Base-by-base conservation (phyloP, 2,329 filamentous ascomycete genomes). In the Ascochyta pisi region DNA sequence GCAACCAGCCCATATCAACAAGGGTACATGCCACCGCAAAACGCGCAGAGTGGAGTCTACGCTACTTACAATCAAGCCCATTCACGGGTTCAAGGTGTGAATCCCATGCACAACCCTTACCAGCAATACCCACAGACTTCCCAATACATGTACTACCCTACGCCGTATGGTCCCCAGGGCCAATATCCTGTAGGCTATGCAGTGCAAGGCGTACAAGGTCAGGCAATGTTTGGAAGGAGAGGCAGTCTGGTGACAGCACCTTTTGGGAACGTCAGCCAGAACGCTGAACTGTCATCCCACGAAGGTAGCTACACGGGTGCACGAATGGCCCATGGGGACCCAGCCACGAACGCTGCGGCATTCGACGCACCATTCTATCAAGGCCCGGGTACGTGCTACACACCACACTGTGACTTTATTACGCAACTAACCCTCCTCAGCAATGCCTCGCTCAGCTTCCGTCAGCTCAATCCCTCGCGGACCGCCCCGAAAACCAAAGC, bases 401-500 rank as follows among this genome's bases (percentile, higher is more conserved):
- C n/a, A 22, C 23, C 4, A 27, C 3, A n/a, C 15, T 4, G 12
- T 27, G 9, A 12, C n/a, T 62, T 63, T 34, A 26, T 55, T 16
- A 15, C 31, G 19, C 16, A 16, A 47, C 47, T 56, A 8, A 56
- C 7, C 1, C 6, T 9, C 19, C 6, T 2, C 13, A 73, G 71
- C 60, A 43, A 54, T 67, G 47, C 45, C 57, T 43, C 65, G 62
- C 5, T 43, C 69, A 22, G 64, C 60, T 9, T 62, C 68, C 34
- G 59, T 70, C 5, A 71, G 65, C 50, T 73, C 74, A 4, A 72
- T 79, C 3, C 84, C 84, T 31, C 81, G 86, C 63, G 86, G 86
- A n/a, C 86, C 86, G 4, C 85, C 86, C 33, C 80, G 86, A 63
- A 89, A 89, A 66, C 86, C 86, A 6, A 86, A 83, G 67, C 84